These are phyloP conservation scores for Cryptosporidium sp. DNA, from an alignment of 169 alveolate genomes.

Conservation along the genomic window DNA sequence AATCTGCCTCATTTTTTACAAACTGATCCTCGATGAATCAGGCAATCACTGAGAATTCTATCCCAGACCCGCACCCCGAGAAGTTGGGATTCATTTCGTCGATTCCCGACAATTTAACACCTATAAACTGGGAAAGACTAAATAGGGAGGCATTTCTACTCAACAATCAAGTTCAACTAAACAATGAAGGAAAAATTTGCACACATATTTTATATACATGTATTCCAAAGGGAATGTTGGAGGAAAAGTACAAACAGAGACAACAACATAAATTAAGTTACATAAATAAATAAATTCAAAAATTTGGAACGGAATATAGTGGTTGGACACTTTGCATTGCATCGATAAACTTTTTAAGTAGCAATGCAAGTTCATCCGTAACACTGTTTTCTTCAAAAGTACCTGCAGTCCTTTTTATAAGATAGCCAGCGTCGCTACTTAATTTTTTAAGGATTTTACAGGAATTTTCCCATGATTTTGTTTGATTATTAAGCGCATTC, in stretches of 20 bases:
- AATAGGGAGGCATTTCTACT: constrained; percentile 47
- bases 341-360: constrained; percentile 16
- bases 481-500: constrained; percentile 11
- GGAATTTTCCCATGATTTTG: constrained; percentile 46
- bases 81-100: constrained; percentile 24
- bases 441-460: constrained; percentile 15
- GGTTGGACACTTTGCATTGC: constrained; percentile 26
- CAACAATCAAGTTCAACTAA: constrained; percentile 47
- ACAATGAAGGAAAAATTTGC: constrained; percentile 68
- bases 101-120: not conserved
- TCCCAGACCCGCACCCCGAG: constrained; percentile 20
- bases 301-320: not conserved
- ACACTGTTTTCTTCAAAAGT: constrained; percentile 30
- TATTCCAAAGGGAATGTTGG: constrained; percentile 35
- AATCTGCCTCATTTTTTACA: not conserved
- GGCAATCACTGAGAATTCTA: not conserved
- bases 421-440: constrained; percentile 37
- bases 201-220: constrained; percentile 57
- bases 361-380: constrained; percentile 41
- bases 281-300: constrained; percentile 1
- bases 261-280: constrained; percentile 32
- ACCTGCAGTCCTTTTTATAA: constrained; percentile 16
- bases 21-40: not conserved
- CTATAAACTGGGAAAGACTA: constrained; percentile 51
- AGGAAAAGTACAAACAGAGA: constrained; percentile 27